These are phyloP conservation scores for Meyerozyma smithsonii DNA, from an alignment of 1,139 yeast genomes.

Conservation along the genomic window DNA sequence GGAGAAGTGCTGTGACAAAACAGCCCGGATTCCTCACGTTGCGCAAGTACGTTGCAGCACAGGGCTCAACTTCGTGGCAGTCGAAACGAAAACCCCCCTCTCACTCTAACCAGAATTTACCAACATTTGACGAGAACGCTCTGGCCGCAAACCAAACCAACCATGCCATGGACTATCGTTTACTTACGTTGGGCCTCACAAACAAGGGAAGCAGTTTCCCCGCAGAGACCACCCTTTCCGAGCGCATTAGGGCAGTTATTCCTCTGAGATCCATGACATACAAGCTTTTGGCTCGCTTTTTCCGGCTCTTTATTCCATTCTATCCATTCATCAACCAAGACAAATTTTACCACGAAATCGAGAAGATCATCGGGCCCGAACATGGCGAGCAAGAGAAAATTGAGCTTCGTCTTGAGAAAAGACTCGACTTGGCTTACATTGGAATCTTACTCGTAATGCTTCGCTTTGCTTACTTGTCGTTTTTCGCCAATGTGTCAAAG, in stretches of 20 bases:
- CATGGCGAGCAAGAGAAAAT: neutral
- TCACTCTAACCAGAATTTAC: neutral
- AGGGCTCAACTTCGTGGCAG: no score
- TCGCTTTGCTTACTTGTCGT: conserved; percentile 3
- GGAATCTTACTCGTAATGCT: conserved; percentile 4
- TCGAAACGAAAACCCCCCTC: neutral
- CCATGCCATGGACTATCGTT: neutral
- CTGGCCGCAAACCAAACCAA: neutral
- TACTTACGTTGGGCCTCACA: conserved; percentile 1
- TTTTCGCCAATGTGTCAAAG: conserved; percentile 2
- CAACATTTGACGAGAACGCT: conserved; percentile 1
- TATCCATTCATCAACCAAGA: conserved; percentile 1
- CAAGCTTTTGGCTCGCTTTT: conserved; percentile 1
- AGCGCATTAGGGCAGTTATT: neutral
- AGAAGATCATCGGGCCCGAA: neutral
- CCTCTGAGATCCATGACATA: neutral
- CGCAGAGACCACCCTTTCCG: neutral
- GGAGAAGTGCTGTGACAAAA: neutral
- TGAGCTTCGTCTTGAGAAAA: neutral
- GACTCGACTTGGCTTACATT: conserved; percentile 4
- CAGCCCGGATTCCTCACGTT: neutral
- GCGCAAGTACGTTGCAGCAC: neutral
- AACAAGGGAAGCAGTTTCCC: neutral
- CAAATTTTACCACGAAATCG: neutral
- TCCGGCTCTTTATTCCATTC: neutral